These are phyloP conservation scores for Russula sp. DNA, from an alignment of 768 basidiomycete species.

Conservation along the genomic window DNA sequence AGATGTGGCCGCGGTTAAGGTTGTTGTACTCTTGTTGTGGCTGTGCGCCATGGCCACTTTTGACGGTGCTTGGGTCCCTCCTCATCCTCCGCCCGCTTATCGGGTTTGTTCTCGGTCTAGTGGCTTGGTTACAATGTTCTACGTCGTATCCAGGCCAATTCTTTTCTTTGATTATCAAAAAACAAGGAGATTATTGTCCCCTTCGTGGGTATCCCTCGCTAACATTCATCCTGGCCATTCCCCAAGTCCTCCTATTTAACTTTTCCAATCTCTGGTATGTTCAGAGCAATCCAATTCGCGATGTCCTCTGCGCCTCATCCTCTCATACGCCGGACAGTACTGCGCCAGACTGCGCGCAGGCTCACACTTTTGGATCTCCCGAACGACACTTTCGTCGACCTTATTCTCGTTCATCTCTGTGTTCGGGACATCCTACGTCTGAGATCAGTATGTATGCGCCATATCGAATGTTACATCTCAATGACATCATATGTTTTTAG, in stretches of 20 bases:
- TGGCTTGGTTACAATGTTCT: conserved; percentile 14
- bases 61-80: neutral
- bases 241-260: conserved; percentile 19
- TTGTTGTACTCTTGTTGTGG: neutral
- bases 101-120: conserved; percentile 8
- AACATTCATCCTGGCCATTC: conserved; percentile 2
- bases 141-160: neutral
- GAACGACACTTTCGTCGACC: conserved; percentile 28
- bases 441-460: conserved; percentile 18
- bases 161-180: conserved; percentile 15
- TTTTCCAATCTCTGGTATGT: conserved; percentile 11
- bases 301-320: conserved; percentile 9
- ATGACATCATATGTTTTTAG: conserved; percentile 10
- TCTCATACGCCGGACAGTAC: conserved; percentile 23
- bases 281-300: conserved; percentile 1
- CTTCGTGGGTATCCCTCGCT: conserved; percentile 13
- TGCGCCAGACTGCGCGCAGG: neutral
- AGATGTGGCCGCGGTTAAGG: conserved; percentile 15
- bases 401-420: conserved; percentile 26
- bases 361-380: conserved; percentile 18
- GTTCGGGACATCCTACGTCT: conserved; percentile 29
- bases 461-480: neutral
- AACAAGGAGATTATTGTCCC: conserved; percentile 25
- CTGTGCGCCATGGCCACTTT: conserved; percentile 2
- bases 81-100: neutral